Evolutionary conservation across 768 basidiomycete genomes (phyloP), one percentile per base, ranked within the genome.

Genomic region (Lentinus tigrinus): DNA sequence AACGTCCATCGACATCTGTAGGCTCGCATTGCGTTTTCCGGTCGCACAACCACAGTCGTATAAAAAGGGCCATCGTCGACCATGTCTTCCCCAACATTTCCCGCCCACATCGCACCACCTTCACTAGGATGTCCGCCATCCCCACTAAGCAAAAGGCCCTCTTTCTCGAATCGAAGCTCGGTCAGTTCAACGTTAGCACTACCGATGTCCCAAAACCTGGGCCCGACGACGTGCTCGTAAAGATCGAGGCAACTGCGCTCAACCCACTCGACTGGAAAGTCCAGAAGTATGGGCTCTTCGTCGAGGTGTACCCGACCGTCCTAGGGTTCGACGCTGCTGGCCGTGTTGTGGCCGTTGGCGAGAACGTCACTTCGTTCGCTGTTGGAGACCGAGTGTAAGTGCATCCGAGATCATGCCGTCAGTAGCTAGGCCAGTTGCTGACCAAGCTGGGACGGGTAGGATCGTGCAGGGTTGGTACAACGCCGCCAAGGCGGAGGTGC

Each of bases 211-310:
- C 72, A 13, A 69, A 61, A 42, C 78, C 79, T 0, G 72, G 73
- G 1, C 63, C 66, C 3, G 75, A 73, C 8, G 72, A 82, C 57
- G 47, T 81, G 13, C 69, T 82, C 52, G 69, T 82, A 54, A 74
- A 76, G 58, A 54, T 79, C 47, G 63, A 73, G 39, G 63, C 77
- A 0, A 64, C 69, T 3, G 77, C 72, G 2, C 71, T 84, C 8
- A 82, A 84, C 62, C 83, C 82, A 13, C 46, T 62, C 6, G 64
- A 65, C 36, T 65, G 61, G 58, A 57, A 54, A 21, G 60, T 65
- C 19, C 10, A 64, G 64, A 58, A 63, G 49, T 56, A 62, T 48
- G 61, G 59, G 38, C 11, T 65, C 11, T 52, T 69, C 53, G 54
- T 67, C 43, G 52, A 66, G 23, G 21, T 57, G 27, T 71, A 47